Evolutionary conservation across 2,329 filamentous ascomycete species (phyloP).

Genomic region (Calonectria leucothoes): DNA sequence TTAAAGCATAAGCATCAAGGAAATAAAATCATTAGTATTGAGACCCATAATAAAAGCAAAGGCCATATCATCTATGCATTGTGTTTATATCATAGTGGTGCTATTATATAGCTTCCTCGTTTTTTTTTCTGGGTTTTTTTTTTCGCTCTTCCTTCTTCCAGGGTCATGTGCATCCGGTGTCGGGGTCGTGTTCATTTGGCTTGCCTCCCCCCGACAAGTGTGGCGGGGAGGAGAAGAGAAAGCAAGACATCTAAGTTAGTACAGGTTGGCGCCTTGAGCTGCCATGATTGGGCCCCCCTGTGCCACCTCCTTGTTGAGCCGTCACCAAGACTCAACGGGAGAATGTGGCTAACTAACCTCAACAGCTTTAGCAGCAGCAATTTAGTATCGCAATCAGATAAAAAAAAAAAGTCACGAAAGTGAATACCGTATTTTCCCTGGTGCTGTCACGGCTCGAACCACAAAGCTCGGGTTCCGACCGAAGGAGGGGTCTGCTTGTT

Average conservation of each 20-base stretch:
- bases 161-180: not conserved
- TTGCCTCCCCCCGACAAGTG: not conserved
- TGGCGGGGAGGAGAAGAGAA: not conserved
- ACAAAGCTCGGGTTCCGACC: slow-evolving; percentile 1
- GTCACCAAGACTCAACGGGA: slow-evolving; percentile 19
- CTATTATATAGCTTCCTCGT: not conserved
- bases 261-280: not conserved
- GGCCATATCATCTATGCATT: not conserved
- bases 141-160: not conserved
- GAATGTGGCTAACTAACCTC: not conserved
- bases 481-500: slow-evolving; percentile 11
- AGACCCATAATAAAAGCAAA: not conserved
- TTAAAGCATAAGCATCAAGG: not conserved
- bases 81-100: not conserved
- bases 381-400: not conserved
- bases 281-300: slow-evolving; percentile 6
- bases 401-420: not conserved
- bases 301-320: slow-evolving; percentile 7
- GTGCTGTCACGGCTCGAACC: not conserved
- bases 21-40: not conserved
- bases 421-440: not conserved
- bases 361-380: slow-evolving; percentile 6
- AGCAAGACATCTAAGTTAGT: not conserved
- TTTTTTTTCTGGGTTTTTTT: not conserved
- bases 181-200: not conserved